phyloP scores from a whole-genome alignment of 1,139 yeast genomes.

The Candida gigantensis region DNA sequence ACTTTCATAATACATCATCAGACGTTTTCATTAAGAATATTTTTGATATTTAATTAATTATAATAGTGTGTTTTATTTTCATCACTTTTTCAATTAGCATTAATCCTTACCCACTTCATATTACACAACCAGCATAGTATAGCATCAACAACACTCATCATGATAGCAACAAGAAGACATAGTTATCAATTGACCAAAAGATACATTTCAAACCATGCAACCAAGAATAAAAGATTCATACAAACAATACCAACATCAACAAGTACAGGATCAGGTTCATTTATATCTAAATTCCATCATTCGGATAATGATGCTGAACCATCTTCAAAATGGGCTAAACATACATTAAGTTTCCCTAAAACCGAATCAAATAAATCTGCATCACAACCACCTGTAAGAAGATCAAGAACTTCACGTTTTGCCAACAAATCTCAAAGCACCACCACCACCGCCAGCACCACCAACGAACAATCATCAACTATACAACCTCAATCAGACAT shows the following conservation, averaged over 20 bases:
- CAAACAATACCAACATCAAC: constrained; percentile 40
- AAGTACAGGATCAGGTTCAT: constrained; percentile 19
- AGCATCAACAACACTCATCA: background rate
- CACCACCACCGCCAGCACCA: background rate
- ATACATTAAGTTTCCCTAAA: constrained; percentile 18
- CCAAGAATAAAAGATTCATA: constrained; percentile 39
- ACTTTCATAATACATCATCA: no score
- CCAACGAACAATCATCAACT: constrained; percentile 13
- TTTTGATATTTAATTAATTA: no score
- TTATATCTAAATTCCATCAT: constrained; percentile 32
- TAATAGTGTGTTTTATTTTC: background rate
- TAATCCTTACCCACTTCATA: background rate
- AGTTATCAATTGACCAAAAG: constrained; percentile 9
- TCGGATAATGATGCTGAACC: constrained; percentile 11
- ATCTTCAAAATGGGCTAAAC: constrained; percentile 25
- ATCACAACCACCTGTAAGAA: constrained; percentile 26
- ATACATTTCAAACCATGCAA: constrained; percentile 11
- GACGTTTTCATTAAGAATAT: no score
- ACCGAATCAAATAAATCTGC: constrained; percentile 1
- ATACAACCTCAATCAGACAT: constrained; percentile 11
- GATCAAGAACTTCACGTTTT: constrained; percentile 42
- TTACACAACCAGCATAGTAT: background rate
- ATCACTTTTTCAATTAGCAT: background rate
- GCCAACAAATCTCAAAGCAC: constrained; percentile 20
- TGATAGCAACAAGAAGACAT: constrained; percentile 13